Evolutionary conservation across 73 alveolate species (phyloP).

Genomic region (Uronychia binucleata): DNA sequence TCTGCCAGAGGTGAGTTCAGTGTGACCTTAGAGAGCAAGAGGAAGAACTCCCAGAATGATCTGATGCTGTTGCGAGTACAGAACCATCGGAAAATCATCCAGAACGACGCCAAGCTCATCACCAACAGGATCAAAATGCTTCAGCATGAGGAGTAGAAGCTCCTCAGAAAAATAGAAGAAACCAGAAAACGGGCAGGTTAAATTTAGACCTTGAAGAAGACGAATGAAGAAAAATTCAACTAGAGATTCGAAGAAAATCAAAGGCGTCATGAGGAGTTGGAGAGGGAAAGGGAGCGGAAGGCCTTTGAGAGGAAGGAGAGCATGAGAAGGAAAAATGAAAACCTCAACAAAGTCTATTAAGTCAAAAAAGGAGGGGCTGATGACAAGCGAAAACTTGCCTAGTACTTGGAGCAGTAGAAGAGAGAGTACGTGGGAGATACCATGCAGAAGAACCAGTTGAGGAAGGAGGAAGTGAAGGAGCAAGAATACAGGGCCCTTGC

Average conservation of each 20-base stretch:
- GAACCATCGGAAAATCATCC: neutral
- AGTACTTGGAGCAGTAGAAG: neutral
- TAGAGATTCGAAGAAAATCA: neutral
- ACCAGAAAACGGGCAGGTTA: conserved; percentile 55
- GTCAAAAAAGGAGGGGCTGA: neutral
- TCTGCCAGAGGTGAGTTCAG: neutral
- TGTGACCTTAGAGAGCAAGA: neutral
- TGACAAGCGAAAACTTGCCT: neutral
- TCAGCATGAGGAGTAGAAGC: conserved; percentile 56
- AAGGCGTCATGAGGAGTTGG: neutral
- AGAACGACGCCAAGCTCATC: conserved; percentile 30
- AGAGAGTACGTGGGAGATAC: neutral
- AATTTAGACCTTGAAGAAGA: conserved; percentile 16
- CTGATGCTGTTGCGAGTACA: neutral
- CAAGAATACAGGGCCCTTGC: neutral
- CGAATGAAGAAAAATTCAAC: conserved; percentile 3
- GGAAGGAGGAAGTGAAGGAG: neutral
- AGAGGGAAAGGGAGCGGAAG: neutral
- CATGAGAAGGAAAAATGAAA: neutral
- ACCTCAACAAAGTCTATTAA: neutral
- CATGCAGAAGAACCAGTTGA: neutral
- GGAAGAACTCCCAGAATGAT: neutral
- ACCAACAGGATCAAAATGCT: conserved; percentile 51
- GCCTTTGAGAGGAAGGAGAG: neutral
- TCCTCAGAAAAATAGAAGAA: conserved; percentile 49